Conservation (phyloP, 2,329 filamentous ascomycete genomes). For the Emmonsiellopsis sp. region DNA sequence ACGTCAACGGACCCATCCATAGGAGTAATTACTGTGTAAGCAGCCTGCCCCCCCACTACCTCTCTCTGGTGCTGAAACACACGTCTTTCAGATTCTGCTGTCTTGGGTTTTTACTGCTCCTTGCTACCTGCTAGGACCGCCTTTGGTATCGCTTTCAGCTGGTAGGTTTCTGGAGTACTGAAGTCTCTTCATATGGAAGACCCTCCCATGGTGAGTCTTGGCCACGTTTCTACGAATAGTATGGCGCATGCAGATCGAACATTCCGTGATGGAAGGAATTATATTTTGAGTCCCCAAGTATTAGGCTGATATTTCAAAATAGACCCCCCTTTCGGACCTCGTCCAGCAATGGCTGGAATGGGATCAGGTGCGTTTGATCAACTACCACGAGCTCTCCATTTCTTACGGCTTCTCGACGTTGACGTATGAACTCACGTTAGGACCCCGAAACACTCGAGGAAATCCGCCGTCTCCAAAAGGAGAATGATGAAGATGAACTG, state of each 20-base stretch:
- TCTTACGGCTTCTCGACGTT: background rate
- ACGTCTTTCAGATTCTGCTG: no score
- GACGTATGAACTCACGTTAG: slow-evolving; percentile 13
- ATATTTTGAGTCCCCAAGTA: background rate
- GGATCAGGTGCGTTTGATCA: slow-evolving; percentile 34
- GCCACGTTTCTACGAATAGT: no score
- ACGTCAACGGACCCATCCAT: no score
- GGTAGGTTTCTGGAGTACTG: no score
- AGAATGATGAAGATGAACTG: slow-evolving; percentile 39
- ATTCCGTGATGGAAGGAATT: background rate
- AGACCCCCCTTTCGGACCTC: slow-evolving; percentile 31
- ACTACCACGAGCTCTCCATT: background rate
- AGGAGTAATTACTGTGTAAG: no score
- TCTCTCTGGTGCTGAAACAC: no score
- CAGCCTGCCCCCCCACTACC: no score
- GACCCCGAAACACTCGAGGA: slow-evolving; percentile 45
- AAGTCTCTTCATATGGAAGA: no score
- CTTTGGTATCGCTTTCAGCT: no score
- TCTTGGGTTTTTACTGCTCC: no score
- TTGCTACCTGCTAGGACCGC: no score
- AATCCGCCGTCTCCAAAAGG: slow-evolving; percentile 42
- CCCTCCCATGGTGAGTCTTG: no score
- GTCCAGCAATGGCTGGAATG: slow-evolving; percentile 50
- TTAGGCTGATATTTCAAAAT: background rate
- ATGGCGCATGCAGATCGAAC: background rate